Base-by-base conservation (phyloP, 768 basidiomycete species). In the Amanita pallidorosea region DNA sequence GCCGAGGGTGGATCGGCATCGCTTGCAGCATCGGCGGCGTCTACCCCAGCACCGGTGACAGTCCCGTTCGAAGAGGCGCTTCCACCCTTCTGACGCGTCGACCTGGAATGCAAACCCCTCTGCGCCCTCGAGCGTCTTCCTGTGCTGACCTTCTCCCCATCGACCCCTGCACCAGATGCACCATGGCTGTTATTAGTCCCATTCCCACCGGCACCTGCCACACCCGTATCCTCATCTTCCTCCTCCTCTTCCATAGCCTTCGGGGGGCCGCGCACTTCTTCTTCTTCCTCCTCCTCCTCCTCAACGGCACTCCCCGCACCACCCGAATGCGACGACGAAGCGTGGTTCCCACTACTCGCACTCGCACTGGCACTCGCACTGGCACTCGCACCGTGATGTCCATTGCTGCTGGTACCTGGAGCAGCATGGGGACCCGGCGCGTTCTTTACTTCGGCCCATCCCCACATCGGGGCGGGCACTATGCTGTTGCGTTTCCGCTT, bases 391-490 rank as follows among this genome's bases (percentile, higher is more conserved):
- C 18, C 34, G 18, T 48, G 47, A 17, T 17, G 36, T 20, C 45
- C 45, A 45, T 45, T 45, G 7, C 45, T 20, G 22, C 7, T n/a
- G 13, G 8, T 18, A 7, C 20, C 41, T 1, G 41, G 2, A 33
- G 7, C 33, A 22, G n/a, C 33, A 34, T 37, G 27, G 22, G 18
- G 1, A 15, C 40, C 38, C 9, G 31, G n/a, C 40, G 17, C 31
- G 42, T 18, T 45, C 40, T 51, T 51, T 0, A 51, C 50, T 7
- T 22, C 80, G 57, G 81, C 86, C 88, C 88, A 91, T 22, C 77
- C 86, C 88, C 88, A 90, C 85, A 89, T 90, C 49, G 79, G 79
- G 33, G 81, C 81, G 25, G 88, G 85, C 1, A 87, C 81, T 53
- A 88, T 72, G 50, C 81, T 83, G 58, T 81, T 77, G 47, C 81